These are phyloP conservation scores for Candida endomychidarum DNA, from an alignment of 805 yeast species.

Conservation along the genomic window DNA sequence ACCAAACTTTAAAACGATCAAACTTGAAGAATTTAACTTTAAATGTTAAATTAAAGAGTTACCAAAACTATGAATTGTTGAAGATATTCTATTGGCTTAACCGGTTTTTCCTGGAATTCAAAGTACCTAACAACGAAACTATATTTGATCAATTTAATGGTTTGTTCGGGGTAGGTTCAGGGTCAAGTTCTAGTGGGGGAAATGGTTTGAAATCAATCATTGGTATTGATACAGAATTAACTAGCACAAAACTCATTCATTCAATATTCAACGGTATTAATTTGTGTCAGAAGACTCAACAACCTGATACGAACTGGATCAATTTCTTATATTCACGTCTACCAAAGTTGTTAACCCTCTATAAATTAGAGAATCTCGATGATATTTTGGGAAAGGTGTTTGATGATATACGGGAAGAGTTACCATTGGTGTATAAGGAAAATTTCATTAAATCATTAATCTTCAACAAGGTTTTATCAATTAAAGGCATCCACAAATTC, in stretches of 20 bases:
- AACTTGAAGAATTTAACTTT: slow-evolving; percentile 14
- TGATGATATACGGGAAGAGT: slow-evolving; percentile 1
- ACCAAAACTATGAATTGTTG: slow-evolving; percentile 12
- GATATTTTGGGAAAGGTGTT: slow-evolving; percentile 14
- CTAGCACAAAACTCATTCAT: slow-evolving; percentile 12
- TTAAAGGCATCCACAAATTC: slow-evolving; percentile 24
- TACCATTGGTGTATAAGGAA: slow-evolving; percentile 13
- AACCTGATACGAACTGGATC: slow-evolving; percentile 32
- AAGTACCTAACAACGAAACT: slow-evolving; percentile 11
- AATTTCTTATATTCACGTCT: slow-evolving; percentile 33
- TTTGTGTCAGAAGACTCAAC: slow-evolving; percentile 16
- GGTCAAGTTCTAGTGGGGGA: neutral
- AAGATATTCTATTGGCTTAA: slow-evolving; percentile 17
- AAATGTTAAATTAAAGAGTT: slow-evolving; percentile 14
- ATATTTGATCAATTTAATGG: slow-evolving; percentile 10
- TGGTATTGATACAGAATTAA: slow-evolving; percentile 8
- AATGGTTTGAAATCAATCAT: no score
- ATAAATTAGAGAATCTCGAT: slow-evolving; percentile 18
- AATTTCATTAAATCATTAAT: slow-evolving; percentile 32
- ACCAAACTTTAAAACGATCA: slow-evolving; percentile 2
- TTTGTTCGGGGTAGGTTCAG: neutral
- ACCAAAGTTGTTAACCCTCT: slow-evolving; percentile 23
- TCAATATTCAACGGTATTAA: slow-evolving; percentile 13
- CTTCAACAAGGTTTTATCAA: slow-evolving; percentile 26
- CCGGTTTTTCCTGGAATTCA: slow-evolving; percentile 10